A percentile compares a stretch with the other conserved stretches of the same genome.
Evolutionary conservation across 2,329 filamentous ascomycete species (phyloP).

Genomic region (Pseudocercospora fuligena): DNA sequence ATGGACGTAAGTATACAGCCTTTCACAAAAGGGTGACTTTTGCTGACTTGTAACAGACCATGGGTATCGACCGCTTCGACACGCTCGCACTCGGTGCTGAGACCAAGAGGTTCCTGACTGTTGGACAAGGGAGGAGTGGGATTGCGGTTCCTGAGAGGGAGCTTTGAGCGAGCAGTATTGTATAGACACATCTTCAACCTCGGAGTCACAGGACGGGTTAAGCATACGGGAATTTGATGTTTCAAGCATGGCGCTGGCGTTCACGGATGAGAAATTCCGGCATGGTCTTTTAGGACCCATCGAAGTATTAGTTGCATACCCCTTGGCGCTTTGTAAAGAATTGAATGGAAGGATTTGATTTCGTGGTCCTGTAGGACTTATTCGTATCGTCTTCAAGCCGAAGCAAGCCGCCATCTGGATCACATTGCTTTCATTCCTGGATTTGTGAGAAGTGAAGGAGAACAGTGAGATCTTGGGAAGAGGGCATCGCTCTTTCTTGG

Average conservation of each 20-base stretch:
- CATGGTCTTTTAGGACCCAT: background rate
- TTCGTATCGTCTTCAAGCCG: too few species aligned
- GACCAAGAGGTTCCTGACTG: conserved; percentile 27
- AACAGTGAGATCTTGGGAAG: background rate
- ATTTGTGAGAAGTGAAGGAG: background rate
- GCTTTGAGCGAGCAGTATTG: background rate
- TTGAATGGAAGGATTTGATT: too few species aligned
- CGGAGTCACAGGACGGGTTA: background rate
- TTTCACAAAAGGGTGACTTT: background rate
- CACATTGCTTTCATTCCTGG: background rate
- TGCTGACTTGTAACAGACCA: conserved; percentile 27
- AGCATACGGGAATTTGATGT: background rate
- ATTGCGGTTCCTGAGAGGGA: conserved; percentile 15
- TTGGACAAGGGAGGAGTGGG: conserved; percentile 28
- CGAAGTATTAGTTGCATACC: background rate
- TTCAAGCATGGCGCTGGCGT: background rate
- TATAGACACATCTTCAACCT: background rate
- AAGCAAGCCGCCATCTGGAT: too few species aligned
- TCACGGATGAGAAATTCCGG: background rate
- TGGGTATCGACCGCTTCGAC: conserved; percentile 33
- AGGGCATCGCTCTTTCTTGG: too few species aligned
- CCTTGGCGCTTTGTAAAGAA: background rate
- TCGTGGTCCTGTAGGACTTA: too few species aligned
- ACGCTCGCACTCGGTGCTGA: conserved; percentile 30
- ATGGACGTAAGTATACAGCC: conserved; percentile 47